Percentiles rank a stretch among this genome's conserved stretches.
Evolutionary conservation across 1,284 basidiomycete genomes (phyloP).

Genomic region (Fomitiporia mediterranea): DNA sequence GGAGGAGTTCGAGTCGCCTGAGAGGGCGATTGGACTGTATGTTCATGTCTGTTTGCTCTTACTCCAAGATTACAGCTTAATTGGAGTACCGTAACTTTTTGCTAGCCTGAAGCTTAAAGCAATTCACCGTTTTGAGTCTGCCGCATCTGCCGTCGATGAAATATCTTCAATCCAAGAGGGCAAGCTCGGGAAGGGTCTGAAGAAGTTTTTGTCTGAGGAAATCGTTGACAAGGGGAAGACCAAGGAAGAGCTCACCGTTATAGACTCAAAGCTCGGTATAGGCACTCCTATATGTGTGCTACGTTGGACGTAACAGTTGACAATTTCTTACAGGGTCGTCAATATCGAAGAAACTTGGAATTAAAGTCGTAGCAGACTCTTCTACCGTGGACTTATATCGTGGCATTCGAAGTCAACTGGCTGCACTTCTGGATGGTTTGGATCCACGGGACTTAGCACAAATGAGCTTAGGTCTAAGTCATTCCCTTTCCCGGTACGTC

Average conservation of each 20-base stretch:
- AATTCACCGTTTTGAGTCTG: constrained; percentile 94
- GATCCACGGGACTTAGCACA: constrained; percentile 96
- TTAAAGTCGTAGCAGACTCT: constrained; percentile 74
- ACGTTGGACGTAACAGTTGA: not conserved
- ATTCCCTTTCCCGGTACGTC: constrained; percentile 84
- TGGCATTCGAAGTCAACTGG: constrained; percentile 89
- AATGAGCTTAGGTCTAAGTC: constrained; percentile 96
- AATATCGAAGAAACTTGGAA: constrained; percentile 91
- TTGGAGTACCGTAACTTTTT: constrained; percentile 14
- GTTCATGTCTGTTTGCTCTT: constrained; percentile 31
- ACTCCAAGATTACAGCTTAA: constrained; percentile 3
- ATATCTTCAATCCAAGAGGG: constrained; percentile 90
- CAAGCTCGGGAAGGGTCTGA: constrained; percentile 88
- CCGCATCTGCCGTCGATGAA: constrained; percentile 98
- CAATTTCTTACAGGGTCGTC: constrained; percentile 48
- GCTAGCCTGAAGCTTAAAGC: constrained; percentile 88
- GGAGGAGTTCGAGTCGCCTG: constrained; percentile 90
- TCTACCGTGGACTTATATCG: constrained; percentile 85
- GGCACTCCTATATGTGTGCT: constrained; percentile 23
- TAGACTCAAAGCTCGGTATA: constrained; percentile 89
- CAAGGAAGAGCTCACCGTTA: constrained; percentile 85
- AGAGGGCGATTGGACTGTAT: constrained; percentile 88
- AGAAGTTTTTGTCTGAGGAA: constrained; percentile 90
- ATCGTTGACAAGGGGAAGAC: constrained; percentile 84
- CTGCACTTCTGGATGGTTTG: constrained; percentile 82